These are phyloP conservation scores for Candida alai DNA, from an alignment of 805 yeast species.

Conservation along the genomic window DNA sequence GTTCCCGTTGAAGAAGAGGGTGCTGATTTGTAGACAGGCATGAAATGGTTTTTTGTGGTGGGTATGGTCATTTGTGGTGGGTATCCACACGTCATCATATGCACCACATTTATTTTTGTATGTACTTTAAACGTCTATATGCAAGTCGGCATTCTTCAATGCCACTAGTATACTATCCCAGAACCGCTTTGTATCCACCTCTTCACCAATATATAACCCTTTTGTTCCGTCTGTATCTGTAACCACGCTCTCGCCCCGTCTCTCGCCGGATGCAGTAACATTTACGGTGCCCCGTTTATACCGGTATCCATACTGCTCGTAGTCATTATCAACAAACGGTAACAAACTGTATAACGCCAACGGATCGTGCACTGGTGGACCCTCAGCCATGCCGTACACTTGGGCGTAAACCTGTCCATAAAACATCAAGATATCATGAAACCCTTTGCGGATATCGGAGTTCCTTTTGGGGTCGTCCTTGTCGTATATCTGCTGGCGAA, in stretches of 20 bases:
- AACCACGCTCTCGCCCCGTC: slow-evolving; percentile 26
- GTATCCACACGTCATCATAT: no score
- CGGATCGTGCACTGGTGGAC: slow-evolving; percentile 84
- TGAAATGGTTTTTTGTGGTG: no score
- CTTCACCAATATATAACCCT: slow-evolving; percentile 10
- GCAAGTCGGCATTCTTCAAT: slow-evolving; percentile 10
- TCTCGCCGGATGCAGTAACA: slow-evolving; percentile 26
- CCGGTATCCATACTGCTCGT: slow-evolving; percentile 19
- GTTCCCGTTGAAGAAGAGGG: slow-evolving; percentile 63
- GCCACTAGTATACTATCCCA: slow-evolving; percentile 10
- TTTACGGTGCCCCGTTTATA: slow-evolving; percentile 22
- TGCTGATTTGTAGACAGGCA: slow-evolving; percentile 8
- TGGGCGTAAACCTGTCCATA: slow-evolving; percentile 15
- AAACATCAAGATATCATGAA: slow-evolving; percentile 20
- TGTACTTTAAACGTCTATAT: slow-evolving; percentile 3
- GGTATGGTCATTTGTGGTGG: no score
- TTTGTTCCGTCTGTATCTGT: slow-evolving; percentile 1
- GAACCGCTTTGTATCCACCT: slow-evolving; percentile 7
- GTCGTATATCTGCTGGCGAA: slow-evolving; percentile 24
- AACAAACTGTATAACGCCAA: slow-evolving; percentile 61
- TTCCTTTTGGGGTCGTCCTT: slow-evolving; percentile 21
- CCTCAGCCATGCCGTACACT: slow-evolving; percentile 27
- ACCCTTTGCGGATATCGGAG: slow-evolving; percentile 42
- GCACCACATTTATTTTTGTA: no score
- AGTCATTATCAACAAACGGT: slow-evolving; percentile 31